Base-by-base conservation (phyloP, 1,139 yeast genomes). In the Candida dubliniensis region DNA sequence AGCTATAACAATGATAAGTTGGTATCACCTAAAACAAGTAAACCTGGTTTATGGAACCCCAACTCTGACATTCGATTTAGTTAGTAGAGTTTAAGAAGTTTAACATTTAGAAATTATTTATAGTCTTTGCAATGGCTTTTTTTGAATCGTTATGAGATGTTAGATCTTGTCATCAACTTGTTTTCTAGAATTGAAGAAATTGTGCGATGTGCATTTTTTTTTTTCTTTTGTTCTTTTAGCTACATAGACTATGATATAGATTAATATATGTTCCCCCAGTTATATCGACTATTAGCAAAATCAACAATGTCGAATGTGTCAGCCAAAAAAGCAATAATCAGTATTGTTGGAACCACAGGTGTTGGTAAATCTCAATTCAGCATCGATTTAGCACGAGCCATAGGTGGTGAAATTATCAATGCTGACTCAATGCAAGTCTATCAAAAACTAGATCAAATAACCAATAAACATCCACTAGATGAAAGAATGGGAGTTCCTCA, bases 391-490 rank as follows among this genome's bases (percentile, higher is more conserved):
- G 97, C 98, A 8, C 74, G 77, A 51, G 76, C 77, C 18, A 74
- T 87, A 45, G 78, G 84, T 61, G 99, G 99, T 15, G 98, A 95
- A 62, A 77, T 93, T 54, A 87, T 93, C 55, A 93, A 93, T 65
- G 96, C 96, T 0, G 99, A 93, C 62, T 89, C 98, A 3, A 91
- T 93, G 97, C 99, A 95, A 65, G 87, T 93, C 65, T 93, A 93
- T 62, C 66, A 71, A 33, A 83, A 80, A 1, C 66, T 83, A 1
- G 90, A 87, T 18, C 79, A 80, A 26, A 88, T 93, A 51, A 89
- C 99, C 31, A 95, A 95, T 60, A 93, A 93, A 57, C 98, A 91
- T 56, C 98, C 99, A 0, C 47, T 84, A 1, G 71, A 67, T 0
- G 97, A 93, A 53, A 71, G 96, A 33, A 71, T 75, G 4, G 90